phyloP scores from a whole-genome alignment of 2,329 filamentous ascomycete species.

The Paraconiothyrium sp. region DNA sequence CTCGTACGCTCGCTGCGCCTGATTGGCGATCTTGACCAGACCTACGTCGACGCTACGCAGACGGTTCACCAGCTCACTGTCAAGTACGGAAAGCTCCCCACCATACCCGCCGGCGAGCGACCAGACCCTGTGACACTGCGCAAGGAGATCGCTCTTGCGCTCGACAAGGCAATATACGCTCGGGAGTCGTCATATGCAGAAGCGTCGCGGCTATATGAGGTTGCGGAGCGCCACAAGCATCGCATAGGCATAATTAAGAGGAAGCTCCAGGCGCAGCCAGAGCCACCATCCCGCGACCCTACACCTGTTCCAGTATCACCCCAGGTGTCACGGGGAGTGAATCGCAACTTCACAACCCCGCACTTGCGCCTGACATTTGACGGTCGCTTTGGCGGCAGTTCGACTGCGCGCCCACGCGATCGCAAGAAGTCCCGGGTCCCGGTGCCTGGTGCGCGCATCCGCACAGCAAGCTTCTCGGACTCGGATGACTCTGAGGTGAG shows the following conservation, averaged over 20 bases:
- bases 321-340: slow-evolving; percentile 51
- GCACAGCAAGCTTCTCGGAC: slow-evolving; percentile 28
- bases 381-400: slow-evolving; percentile 30
- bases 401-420: slow-evolving; percentile 32
- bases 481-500: slow-evolving; percentile 31
- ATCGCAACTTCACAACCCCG: slow-evolving; percentile 35
- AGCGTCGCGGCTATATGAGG: slow-evolving; percentile 65
- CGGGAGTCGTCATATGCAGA: slow-evolving; percentile 66
- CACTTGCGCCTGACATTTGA: slow-evolving; percentile 45
- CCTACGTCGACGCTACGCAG: slow-evolving; percentile 54
- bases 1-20: slow-evolving; percentile 70
- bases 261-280: slow-evolving; percentile 69
- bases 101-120: slow-evolving; percentile 57
- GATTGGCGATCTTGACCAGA: slow-evolving; percentile 62
- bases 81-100: slow-evolving; percentile 61
- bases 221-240: slow-evolving; percentile 65
- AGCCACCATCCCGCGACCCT: slow-evolving; percentile 69
- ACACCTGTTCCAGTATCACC: slow-evolving; percentile 60
- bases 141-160: slow-evolving; percentile 64
- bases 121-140: slow-evolving; percentile 64
- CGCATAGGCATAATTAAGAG: slow-evolving; percentile 67
- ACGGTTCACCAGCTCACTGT: slow-evolving; percentile 59
- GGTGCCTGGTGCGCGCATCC: slow-evolving; percentile 25
- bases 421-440: slow-evolving; percentile 32
- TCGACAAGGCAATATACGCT: slow-evolving; percentile 64